Evolutionary conservation across 176 grass and related monocot species (phyloP).

Genomic region (Rhipidocladum racemiflorum): DNA sequence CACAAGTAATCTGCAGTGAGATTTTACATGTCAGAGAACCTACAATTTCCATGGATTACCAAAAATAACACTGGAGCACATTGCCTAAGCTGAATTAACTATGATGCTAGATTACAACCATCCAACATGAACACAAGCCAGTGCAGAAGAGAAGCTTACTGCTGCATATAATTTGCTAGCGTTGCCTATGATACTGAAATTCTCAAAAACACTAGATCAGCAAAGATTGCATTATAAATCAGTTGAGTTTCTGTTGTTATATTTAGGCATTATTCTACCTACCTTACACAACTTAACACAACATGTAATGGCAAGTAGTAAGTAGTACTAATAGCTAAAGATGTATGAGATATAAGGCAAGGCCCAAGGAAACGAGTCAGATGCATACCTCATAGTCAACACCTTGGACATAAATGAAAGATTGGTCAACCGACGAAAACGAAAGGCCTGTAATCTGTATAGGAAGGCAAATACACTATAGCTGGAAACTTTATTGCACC

Average conservation of each 20-base stretch:
- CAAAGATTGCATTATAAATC: background rate
- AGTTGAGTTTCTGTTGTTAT: background rate
- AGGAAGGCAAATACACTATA: slow-evolving; percentile 8
- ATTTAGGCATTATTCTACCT: background rate
- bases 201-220: background rate
- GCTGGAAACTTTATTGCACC: slow-evolving; percentile 5
- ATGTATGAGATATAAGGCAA: background rate
- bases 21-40: background rate
- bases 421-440: slow-evolving; percentile 72
- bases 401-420: slow-evolving; percentile 84
- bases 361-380: background rate
- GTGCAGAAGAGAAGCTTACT: background rate
- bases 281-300: background rate
- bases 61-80: background rate
- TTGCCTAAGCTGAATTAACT: background rate
- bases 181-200: background rate
- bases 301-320: background rate
- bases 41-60: background rate
- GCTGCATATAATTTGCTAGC: background rate
- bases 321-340: background rate
- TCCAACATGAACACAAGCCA: slow-evolving; percentile 3
- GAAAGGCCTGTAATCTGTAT: slow-evolving; percentile 79
- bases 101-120: background rate
- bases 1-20: slow-evolving; percentile 69
- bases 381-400: slow-evolving; percentile 86